These are phyloP conservation scores for Sordariomycetes sp. DNA, from an alignment of 2,329 filamentous ascomycete genomes.

Conservation along the genomic window DNA sequence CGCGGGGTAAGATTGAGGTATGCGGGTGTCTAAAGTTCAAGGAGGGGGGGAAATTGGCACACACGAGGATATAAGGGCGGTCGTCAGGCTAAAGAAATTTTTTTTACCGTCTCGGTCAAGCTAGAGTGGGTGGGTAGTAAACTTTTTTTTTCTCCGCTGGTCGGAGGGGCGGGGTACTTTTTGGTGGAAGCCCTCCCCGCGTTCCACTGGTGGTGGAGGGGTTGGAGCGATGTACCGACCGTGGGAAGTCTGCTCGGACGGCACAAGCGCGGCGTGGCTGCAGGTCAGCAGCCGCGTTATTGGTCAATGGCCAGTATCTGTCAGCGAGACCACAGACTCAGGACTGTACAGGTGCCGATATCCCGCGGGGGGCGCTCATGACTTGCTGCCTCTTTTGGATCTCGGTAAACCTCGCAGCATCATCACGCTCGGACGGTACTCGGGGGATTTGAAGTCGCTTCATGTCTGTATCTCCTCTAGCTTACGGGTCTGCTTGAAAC, in stretches of 20 bases:
- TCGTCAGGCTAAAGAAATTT: constrained; percentile 9
- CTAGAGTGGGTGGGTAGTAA: not conserved
- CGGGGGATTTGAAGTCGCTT: too few species aligned
- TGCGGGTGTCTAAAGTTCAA: not conserved
- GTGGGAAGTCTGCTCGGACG: not conserved
- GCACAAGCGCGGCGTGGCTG: not conserved
- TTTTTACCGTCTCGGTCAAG: constrained; percentile 12
- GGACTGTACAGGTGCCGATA: not conserved
- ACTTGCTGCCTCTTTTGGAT: not conserved
- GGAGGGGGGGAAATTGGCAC: constrained; percentile 1
- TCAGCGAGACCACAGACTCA: not conserved
- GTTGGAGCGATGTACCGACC: too few species aligned
- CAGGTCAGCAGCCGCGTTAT: not conserved
- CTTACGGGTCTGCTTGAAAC: too few species aligned
- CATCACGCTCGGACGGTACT: too few species aligned
- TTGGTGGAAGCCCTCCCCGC: not conserved
- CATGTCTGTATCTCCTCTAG: too few species aligned
- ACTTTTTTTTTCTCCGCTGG: not conserved
- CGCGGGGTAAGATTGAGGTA: not conserved
- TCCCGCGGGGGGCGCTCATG: not conserved
- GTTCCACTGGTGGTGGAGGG: not conserved
- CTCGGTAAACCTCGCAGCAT: not conserved
- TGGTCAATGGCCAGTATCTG: not conserved
- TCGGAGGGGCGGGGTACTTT: not conserved
- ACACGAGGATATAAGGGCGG: constrained; percentile 7